Evolutionary conservation across 2,329 filamentous ascomycete species (phyloP).

Genomic region (Fusarium oligoseptatum): DNA sequence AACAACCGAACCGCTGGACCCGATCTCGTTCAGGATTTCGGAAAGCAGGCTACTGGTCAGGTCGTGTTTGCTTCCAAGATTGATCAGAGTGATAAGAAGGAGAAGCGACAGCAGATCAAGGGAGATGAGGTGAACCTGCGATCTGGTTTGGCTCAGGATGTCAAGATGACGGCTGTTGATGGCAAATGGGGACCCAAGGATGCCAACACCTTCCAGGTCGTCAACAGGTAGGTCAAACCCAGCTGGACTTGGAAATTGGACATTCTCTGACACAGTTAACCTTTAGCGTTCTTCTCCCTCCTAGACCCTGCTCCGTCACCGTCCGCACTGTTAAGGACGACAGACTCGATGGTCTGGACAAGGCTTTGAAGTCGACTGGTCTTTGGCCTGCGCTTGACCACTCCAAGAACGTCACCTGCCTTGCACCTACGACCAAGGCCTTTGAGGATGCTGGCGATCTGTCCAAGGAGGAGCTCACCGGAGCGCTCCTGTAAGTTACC

Average conservation of each 20-base stretch:
- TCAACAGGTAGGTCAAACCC: slow-evolving; percentile 24
- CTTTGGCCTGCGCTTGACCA: slow-evolving; percentile 34
- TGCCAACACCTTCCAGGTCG: slow-evolving; percentile 33
- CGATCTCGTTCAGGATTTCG: slow-evolving; percentile 21
- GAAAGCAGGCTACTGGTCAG: slow-evolving; percentile 28
- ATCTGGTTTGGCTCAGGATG: slow-evolving; percentile 36
- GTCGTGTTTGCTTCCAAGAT: slow-evolving; percentile 26
- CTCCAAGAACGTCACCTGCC: slow-evolving; percentile 38
- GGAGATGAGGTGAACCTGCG: slow-evolving; percentile 22
- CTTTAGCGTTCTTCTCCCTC: slow-evolving; percentile 31
- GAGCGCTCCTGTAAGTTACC: slow-evolving; percentile 25
- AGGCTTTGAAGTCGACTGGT: slow-evolving; percentile 24
- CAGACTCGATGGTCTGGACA: slow-evolving; percentile 24
- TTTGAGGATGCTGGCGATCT: slow-evolving; percentile 35
- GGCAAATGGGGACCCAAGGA: slow-evolving; percentile 36
- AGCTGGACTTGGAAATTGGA: fast-evolving
- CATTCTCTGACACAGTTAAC: not conserved
- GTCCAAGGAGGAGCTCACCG: slow-evolving; percentile 16
- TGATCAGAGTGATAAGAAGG: not conserved
- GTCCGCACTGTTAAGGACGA: slow-evolving; percentile 17
- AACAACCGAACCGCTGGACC: slow-evolving; percentile 39
- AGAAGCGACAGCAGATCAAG: slow-evolving; percentile 6
- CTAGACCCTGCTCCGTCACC: slow-evolving; percentile 30
- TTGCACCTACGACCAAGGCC: slow-evolving; percentile 34
- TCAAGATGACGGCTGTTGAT: slow-evolving; percentile 39